These are phyloP conservation scores for Centrapalus pauciflorus DNA, from an alignment of 129 eudicot genomes.

Conservation along the genomic window DNA sequence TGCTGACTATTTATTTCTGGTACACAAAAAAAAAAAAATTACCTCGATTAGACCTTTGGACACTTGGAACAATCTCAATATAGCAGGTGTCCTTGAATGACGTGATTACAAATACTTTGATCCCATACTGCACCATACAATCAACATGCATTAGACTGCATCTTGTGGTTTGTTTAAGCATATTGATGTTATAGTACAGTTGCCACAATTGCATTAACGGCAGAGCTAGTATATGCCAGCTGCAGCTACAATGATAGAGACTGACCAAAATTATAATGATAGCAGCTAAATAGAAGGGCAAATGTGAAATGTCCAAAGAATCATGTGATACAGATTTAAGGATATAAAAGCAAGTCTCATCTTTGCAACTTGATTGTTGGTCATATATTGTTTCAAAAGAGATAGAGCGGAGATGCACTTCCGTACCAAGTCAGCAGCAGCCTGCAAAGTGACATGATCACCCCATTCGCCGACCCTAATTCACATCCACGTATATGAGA, in stretches of 20 bases:
- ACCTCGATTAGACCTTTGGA: conserved; percentile 83
- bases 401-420: neutral
- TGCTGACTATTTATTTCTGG: neutral
- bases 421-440: conserved; percentile 91
- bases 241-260: no score
- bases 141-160: conserved; percentile 10
- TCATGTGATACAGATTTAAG: no score
- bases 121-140: conserved; percentile 69
- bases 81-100: conserved; percentile 90
- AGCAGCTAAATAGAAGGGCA: no score
- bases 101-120: conserved; percentile 79
- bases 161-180: conserved; percentile 3
- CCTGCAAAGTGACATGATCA: conserved; percentile 98
- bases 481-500: conserved; percentile 13
- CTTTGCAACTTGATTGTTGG: no score
- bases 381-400: neutral
- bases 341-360: no score
- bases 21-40: conserved; percentile 5
- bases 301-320: no score
- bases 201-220: no score
- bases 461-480: conserved; percentile 94
- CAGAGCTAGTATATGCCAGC: neutral
- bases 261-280: neutral
- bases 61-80: conserved; percentile 79
- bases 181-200: neutral